Percentiles rank a stretch among this genome's conserved stretches.
These are phyloP conservation scores for Abelmoschus esculentus DNA, from an alignment of 345 rosid species.

Conservation along the genomic window DNA sequence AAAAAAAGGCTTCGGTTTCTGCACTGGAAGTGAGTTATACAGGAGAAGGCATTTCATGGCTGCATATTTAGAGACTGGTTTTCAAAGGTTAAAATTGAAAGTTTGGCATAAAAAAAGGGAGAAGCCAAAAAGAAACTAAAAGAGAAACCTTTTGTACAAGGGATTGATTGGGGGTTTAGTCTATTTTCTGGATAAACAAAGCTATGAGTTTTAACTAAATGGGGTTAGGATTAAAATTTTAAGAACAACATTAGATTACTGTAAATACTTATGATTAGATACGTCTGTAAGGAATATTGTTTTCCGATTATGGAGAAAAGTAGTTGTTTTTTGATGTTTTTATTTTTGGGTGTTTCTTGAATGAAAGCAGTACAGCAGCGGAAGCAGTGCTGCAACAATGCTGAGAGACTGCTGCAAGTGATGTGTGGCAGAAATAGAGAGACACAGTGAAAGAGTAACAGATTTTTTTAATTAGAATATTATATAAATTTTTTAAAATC, in stretches of 20 bases:
- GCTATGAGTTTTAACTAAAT: neutral
- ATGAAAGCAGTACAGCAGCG: conserved; percentile 17
- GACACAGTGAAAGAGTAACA: conserved; percentile 1
- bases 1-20: neutral
- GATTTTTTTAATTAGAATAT: no score
- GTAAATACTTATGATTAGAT: neutral
- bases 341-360: neutral
- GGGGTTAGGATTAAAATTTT: neutral
- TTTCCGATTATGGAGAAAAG: neutral
- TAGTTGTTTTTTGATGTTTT: neutral
- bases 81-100: conserved; percentile 8
- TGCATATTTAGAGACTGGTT: conserved; percentile 16
- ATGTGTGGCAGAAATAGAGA: conserved; percentile 35
- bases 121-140: conserved; percentile 6
- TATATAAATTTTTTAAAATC: no score
- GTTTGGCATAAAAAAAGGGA: conserved; percentile 17
- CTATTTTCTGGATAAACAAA: neutral
- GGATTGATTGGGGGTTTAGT: conserved; percentile 5
- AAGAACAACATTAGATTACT: neutral
- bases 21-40: conserved; percentile 2
- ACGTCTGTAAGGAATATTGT: neutral
- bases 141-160: neutral
- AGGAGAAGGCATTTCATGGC: conserved; percentile 29
- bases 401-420: conserved; percentile 27
- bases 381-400: conserved; percentile 30